A percentile compares a stretch with the other conserved stretches of the same genome.
Evolutionary conservation across 73 alveolate genomes (phyloP).

Genomic region (Paramecium sexaurelia): DNA sequence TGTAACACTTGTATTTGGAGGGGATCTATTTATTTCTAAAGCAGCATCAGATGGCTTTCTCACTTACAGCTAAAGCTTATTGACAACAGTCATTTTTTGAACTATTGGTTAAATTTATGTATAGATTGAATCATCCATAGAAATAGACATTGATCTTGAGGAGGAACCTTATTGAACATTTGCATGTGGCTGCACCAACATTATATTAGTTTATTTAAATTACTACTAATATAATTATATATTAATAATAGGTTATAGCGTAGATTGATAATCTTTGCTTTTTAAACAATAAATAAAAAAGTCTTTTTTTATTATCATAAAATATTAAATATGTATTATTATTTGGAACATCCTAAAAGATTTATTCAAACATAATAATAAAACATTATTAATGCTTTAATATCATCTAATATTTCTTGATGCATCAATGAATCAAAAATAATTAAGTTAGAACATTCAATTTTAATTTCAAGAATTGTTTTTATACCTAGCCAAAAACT

Average conservation of each 20-base stretch:
- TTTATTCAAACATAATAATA: too few relatives aligned
- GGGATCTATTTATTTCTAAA: background rate
- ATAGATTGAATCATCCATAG: slow-evolving; percentile 28
- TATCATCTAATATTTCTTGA: too few relatives aligned
- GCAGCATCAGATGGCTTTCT: slow-evolving; percentile 3
- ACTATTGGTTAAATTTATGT: background rate
- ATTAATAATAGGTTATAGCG: background rate
- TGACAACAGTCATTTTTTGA: slow-evolving; percentile 37
- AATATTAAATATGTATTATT: background rate
- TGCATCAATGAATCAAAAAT: too few relatives aligned
- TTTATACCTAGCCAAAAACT: too few relatives aligned
- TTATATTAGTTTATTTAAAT: background rate
- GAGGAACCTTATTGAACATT: background rate
- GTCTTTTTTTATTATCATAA: background rate
- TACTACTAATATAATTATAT: background rate
- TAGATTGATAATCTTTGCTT: too few relatives aligned
- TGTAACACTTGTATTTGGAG: background rate
- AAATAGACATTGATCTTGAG: background rate
- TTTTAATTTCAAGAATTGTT: too few relatives aligned
- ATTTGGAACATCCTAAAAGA: too few relatives aligned
- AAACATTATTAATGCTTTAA: too few relatives aligned
- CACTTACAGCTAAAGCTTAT: background rate
- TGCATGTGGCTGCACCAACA: background rate
- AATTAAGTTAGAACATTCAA: too few relatives aligned
- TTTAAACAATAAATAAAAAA: background rate